A percentile compares a stretch with the other conserved stretches of the same genome.
phyloP scores from a whole-genome alignment of 345 rosid genomes.

The Chamaenerion angustifolium region DNA sequence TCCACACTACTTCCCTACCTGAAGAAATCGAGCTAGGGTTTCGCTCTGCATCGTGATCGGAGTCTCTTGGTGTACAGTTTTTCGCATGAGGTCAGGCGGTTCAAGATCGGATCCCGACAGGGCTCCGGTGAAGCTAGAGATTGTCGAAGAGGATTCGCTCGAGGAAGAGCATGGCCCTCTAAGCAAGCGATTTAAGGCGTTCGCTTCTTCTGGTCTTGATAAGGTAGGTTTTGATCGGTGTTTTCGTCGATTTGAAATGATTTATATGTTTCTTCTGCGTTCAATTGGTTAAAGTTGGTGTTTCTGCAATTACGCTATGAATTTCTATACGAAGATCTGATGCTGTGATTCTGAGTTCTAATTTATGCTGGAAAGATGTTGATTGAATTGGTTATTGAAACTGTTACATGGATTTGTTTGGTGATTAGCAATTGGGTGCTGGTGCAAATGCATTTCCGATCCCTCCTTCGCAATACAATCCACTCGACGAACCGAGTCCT shows the following conservation, averaged over 20 bases:
- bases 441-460: conserved; percentile 40
- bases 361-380: no score
- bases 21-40: conserved; percentile 1
- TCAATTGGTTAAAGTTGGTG: no score
- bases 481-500: conserved; percentile 95
- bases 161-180: conserved; percentile 66
- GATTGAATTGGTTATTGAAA: not conserved
- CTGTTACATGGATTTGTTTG: not conserved
- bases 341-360: no score
- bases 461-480: conserved; percentile 55
- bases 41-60: no score
- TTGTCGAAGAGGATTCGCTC: conserved; percentile 53
- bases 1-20: no score
- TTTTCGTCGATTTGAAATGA: no score
- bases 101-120: conserved; percentile 7
- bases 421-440: conserved; percentile 35
- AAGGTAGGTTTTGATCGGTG: conserved; percentile 13
- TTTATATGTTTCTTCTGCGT: no score
- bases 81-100: conserved; percentile 41
- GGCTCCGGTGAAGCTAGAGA: conserved; percentile 73
- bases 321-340: no score
- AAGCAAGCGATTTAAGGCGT: conserved; percentile 51
- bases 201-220: conserved; percentile 17
- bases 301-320: not conserved
- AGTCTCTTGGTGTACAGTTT: not conserved